Conservation (phyloP, 2,329 filamentous ascomycete species). For the Cryphonectria naterciae region DNA sequence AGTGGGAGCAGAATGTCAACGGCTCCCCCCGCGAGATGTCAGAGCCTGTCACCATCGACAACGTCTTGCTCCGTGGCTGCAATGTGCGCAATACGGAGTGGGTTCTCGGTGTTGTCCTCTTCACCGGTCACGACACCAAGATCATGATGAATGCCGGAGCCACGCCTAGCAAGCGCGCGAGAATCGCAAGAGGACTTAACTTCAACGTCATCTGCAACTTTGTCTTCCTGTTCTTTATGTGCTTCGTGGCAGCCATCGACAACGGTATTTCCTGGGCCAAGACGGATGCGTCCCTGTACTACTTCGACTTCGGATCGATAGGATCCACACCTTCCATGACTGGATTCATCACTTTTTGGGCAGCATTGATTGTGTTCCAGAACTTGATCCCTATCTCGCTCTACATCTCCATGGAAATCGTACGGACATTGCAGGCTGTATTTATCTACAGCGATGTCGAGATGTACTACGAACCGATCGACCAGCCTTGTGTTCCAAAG, state of each 20-base stretch:
- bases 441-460: constrained; percentile 96
- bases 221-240: constrained; percentile 85
- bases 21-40: constrained; percentile 76
- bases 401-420: constrained; percentile 96
- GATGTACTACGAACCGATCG: constrained; percentile 96
- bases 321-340: constrained; percentile 75
- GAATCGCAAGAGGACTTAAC: constrained; percentile 91
- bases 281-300: constrained; percentile 72
- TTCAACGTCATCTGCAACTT: constrained; percentile 99
- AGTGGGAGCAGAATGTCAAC: constrained; percentile 77
- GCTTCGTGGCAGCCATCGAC: constrained; percentile 80
- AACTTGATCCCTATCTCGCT: constrained; percentile 98
- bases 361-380: constrained; percentile 91
- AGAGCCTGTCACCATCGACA: constrained; percentile 93
- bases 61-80: constrained; percentile 89
- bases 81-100: constrained; percentile 95
- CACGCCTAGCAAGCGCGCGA: constrained; percentile 90
- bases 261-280: constrained; percentile 83
- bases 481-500: constrained; percentile 95
- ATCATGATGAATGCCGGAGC: constrained; percentile 99
- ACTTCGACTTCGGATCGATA: constrained; percentile 85
- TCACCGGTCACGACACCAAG: constrained; percentile 95
- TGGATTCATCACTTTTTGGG: constrained; percentile 97
- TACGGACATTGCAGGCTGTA: constrained; percentile 87
- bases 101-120: constrained; percentile 89